Evolutionary conservation across 768 basidiomycete species (phyloP), one percentile per base, ranked within the genome.

Genomic region (Leucogyrophana mollusca): DNA sequence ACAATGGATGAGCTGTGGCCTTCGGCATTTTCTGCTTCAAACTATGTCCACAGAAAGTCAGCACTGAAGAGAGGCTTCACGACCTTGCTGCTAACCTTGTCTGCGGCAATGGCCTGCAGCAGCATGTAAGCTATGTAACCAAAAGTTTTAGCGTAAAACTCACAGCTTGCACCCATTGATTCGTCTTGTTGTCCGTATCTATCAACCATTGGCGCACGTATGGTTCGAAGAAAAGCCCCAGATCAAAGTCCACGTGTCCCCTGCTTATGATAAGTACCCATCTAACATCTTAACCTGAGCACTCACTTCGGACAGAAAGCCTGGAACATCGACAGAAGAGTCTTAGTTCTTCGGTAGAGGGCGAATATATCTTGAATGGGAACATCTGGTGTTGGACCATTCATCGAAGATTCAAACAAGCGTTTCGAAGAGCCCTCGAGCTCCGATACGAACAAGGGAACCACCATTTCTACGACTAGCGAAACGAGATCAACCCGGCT

Each of bases 1-100:
- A 94, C 85, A 45, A 99, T 94, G 0, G 95, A 98, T n/a, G 94
- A 94, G 56, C 92, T 95, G 58, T 94, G 90, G 0, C 89, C 89
- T 65, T 90, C 82, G 9, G 73, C 49, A 50, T 88, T 78, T 69
- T 93, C 79, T 46, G 90, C 76, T 72, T 93, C 77, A 54, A 90
- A 91, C 85, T 88, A 51, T 22, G 27, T n/a, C 21, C 35, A 30
- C 6, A 7, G 16, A 38, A 46, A 37, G 39, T 55, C 21, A 52
- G 49, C 32, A 37, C 34, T 45, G 34, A 14, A 20, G 9, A 22
- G 8, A 39, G 4, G 14, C 17, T 7, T 16, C 25, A 30, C 40
- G 13, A 38, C n/a, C n/a, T n/a, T n/a, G 24, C 30, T 32, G 52
- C 67, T 30, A 51, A 92, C 91, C 72, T 86, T 85, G 62, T 95